These are phyloP conservation scores for Harrya chromipes DNA, from an alignment of 768 basidiomycete genomes.

Conservation along the genomic window DNA sequence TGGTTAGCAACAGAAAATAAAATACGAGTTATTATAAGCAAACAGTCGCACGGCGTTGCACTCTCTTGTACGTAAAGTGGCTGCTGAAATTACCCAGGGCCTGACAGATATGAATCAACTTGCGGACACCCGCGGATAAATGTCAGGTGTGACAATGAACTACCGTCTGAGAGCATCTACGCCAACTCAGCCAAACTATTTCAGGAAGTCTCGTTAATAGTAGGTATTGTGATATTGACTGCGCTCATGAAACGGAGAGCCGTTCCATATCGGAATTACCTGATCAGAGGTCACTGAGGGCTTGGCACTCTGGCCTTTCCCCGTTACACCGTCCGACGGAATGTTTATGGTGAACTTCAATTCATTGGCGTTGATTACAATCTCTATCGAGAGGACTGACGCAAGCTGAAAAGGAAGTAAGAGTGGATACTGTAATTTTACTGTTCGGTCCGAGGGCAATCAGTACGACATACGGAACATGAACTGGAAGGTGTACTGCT, in stretches of 20 bases:
- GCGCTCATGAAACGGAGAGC: not conserved
- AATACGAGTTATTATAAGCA: no score
- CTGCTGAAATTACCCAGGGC: no score
- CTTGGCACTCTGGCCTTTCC: no score
- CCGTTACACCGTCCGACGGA: constrained; percentile 1
- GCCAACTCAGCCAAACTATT: not conserved
- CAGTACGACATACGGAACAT: constrained; percentile 69
- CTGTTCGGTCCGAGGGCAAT: constrained; percentile 12
- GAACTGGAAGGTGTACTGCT: constrained; percentile 97
- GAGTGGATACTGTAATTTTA: not conserved
- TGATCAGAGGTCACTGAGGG: not conserved
- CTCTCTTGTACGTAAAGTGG: constrained; percentile 2
- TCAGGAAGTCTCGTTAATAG: not conserved
- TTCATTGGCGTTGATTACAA: not conserved
- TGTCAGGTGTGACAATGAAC: not conserved
- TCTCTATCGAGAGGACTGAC: not conserved
- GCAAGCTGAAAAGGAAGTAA: not conserved
- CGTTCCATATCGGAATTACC: constrained; percentile 2
- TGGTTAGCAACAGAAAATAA: no score
- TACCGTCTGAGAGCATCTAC: no score
- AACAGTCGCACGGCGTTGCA: not conserved
- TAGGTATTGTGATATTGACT: not conserved
- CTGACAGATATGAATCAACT: no score
- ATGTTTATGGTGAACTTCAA: not conserved
- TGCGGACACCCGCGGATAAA: not conserved